phyloP scores from a whole-genome alignment of 1,284 basidiomycete genomes.

The Pascua sp. region DNA sequence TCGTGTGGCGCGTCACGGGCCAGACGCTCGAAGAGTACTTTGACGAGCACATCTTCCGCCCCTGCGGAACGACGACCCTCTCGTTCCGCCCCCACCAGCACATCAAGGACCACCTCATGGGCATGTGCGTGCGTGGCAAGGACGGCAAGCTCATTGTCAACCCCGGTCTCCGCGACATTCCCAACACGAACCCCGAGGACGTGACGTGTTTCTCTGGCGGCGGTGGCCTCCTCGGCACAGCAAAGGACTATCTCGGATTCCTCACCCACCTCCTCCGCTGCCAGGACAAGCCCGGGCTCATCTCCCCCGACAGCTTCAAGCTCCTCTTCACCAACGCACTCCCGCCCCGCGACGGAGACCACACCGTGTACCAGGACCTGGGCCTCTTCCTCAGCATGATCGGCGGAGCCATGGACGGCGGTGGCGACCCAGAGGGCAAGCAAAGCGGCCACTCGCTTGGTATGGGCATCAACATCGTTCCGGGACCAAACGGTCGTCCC shows the following conservation, averaged over 20 bases:
- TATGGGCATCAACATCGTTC: no score
- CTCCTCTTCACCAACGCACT: constrained; percentile 15
- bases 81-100: constrained; percentile 25
- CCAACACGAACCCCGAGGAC: constrained; percentile 1
- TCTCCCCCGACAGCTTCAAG: constrained; percentile 18
- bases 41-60: constrained; percentile 35
- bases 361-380: no score
- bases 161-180: not conserved
- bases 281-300: constrained; percentile 8
- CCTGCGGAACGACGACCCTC: constrained; percentile 26
- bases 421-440: no score
- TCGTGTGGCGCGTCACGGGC: constrained; percentile 35
- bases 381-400: no score
- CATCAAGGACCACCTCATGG: constrained; percentile 17
- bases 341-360: not conserved
- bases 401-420: no score
- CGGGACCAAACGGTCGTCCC: constrained; percentile 13
- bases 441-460: no score
- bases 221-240: constrained; percentile 34
- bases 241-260: constrained; percentile 33
- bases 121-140: constrained; percentile 3
- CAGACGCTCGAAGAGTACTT: constrained; percentile 36
- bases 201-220: constrained; percentile 27
- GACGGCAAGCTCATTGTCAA: constrained; percentile 2
- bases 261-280: constrained; percentile 26